These are phyloP conservation scores for Barnettozyma sucrosica DNA, from an alignment of 805 yeast genomes.

Conservation along the genomic window DNA sequence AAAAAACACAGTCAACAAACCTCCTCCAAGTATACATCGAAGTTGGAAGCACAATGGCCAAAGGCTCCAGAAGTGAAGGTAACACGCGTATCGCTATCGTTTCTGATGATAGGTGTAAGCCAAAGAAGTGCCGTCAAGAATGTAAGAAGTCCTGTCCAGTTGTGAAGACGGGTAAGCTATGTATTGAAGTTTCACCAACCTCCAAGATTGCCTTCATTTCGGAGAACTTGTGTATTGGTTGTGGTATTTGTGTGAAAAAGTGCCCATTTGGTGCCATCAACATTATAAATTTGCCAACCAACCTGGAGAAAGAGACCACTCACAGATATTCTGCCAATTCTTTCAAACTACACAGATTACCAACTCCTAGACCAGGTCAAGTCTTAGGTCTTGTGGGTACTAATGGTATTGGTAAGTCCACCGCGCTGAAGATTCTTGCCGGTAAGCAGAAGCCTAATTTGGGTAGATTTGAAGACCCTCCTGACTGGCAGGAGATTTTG, in stretches of 20 bases:
- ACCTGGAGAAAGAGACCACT: conserved; percentile 85
- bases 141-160: conserved; percentile 97
- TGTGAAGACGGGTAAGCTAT: conserved; percentile 93
- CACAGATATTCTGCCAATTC: conserved; percentile 98
- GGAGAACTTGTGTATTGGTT: conserved; percentile 93
- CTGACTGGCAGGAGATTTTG: conserved; percentile 94
- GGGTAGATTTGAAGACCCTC: conserved; percentile 93
- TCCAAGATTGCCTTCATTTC: conserved; percentile 92
- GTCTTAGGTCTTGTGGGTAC: conserved; percentile 97
- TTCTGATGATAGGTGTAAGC: conserved; percentile 91
- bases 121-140: conserved; percentile 97
- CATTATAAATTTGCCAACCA: conserved; percentile 94
- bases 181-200: conserved; percentile 92
- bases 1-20: neutral
- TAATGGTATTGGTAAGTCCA: conserved; percentile 98
- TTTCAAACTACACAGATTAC: conserved; percentile 93
- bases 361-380: conserved; percentile 98
- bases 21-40: neutral
- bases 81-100: conserved; percentile 91
- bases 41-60: conserved; percentile 1
- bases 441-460: conserved; percentile 97
- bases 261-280: conserved; percentile 97
- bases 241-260: conserved; percentile 98
- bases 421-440: conserved; percentile 93
- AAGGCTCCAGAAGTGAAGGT: conserved; percentile 1